phyloP scores from a whole-genome alignment of 2,329 filamentous ascomycete species.

The Cryphonectria naterciae region DNA sequence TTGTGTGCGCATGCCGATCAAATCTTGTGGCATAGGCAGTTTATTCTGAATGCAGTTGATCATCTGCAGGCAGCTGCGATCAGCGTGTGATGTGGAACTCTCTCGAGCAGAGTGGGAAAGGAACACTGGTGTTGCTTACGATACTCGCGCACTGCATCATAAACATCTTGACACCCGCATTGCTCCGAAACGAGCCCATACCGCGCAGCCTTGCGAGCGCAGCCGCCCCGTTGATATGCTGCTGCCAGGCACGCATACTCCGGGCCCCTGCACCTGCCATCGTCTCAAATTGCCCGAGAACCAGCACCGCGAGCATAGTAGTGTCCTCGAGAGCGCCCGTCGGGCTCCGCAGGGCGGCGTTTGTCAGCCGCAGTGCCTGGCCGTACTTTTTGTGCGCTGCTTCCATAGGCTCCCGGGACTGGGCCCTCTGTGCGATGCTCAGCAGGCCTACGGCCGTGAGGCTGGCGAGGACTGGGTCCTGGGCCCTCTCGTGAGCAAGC shows the following conservation, averaged over 20 bases:
- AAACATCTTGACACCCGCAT: slow-evolving; percentile 55
- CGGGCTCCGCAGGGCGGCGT: slow-evolving; percentile 52
- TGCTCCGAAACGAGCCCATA: slow-evolving; percentile 48
- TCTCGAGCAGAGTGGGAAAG: not conserved
- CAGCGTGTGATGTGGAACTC: not conserved
- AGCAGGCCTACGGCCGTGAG: slow-evolving; percentile 60
- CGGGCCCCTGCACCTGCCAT: slow-evolving; percentile 50
- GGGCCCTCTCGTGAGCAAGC: slow-evolving; percentile 37
- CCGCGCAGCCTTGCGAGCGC: slow-evolving; percentile 56
- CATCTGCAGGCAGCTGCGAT: slow-evolving; percentile 34
- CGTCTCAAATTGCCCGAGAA: slow-evolving; percentile 59
- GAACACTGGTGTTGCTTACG: not conserved
- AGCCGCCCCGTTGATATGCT: slow-evolving; percentile 58
- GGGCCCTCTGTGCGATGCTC: slow-evolving; percentile 52
- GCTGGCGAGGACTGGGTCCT: slow-evolving; percentile 54
- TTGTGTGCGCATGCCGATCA: slow-evolving; percentile 51
- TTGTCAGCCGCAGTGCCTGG: slow-evolving; percentile 54
- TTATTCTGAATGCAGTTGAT: slow-evolving; percentile 57
- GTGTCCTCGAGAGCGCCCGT: slow-evolving; percentile 49
- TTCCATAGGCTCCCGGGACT: slow-evolving; percentile 47
- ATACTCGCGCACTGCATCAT: slow-evolving; percentile 56
- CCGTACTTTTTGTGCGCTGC: slow-evolving; percentile 56
- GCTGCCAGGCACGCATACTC: slow-evolving; percentile 55
- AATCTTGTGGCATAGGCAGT: slow-evolving; percentile 51
- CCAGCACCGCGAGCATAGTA: slow-evolving; percentile 57